Base-by-base conservation (phyloP, 2,329 filamentous ascomycete genomes). In the Nannizziopsis barbatae region DNA sequence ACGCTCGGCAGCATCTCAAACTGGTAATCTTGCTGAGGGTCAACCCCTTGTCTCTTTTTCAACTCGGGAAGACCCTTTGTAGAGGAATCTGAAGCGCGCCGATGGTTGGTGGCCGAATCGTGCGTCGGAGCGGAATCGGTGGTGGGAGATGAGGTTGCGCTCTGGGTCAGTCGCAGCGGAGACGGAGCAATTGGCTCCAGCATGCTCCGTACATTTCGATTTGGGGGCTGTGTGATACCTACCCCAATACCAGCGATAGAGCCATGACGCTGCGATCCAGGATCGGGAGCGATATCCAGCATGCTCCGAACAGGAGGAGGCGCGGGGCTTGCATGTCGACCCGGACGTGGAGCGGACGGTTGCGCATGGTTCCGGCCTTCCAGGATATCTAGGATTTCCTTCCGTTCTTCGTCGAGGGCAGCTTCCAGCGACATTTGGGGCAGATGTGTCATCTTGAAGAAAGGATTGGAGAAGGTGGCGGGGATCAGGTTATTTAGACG, bases 321-420 rank as follows among this genome's bases (percentile, higher is more conserved):
- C 46, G 73, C 76, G 40, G 80, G 77, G 47, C 68, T 74, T 22
- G 65, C 75, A 74, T 52, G 78, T 74, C 53, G 81, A 38, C 71
- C 37, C 74, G 73, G 55, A 74, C 69, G 53, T 59, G 53, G 50
- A 66, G 37, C 51, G 31, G 50, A 51, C 18, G 50, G 59, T 56
- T 51, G 55, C 50, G 44, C 55, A 38, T 54, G 51, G 31, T 52
- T 53, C 48, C 53, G 61, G 39, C 74, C 75, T 62, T 84, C 80
- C 37, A 87, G 71, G 52, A 86, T 70, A 42, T 79, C 80, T 55
- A 87, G 71, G 35, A 88, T 80, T 66, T 86, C 83, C 53, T 75
- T 73, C 53, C 83, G 77, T 71, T 90, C 85, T 70, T 87, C 81
- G 61, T 88, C 84, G 54, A 88, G 73, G 55, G 81, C 78, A 42